Evolutionary conservation across 768 basidiomycete genomes (phyloP).

Genomic region (Mycena floridula): DNA sequence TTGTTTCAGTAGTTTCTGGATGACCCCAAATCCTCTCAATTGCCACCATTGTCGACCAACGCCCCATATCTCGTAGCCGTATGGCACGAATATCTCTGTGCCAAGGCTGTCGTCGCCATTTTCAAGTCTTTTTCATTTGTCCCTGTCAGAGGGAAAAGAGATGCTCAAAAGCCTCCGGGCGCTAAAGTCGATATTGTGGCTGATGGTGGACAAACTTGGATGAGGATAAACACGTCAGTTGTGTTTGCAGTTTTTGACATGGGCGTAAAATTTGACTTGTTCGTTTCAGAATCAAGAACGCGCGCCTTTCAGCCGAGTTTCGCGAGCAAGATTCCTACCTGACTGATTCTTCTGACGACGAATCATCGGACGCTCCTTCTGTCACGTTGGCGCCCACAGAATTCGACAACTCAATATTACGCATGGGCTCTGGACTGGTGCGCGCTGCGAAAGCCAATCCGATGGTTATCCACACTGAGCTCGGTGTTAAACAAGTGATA

Average conservation of each 20-base stretch:
- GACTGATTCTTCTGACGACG: constrained; percentile 47
- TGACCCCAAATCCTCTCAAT: constrained; percentile 34
- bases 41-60: constrained; percentile 62
- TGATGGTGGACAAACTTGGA: constrained; percentile 71
- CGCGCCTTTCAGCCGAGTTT: constrained; percentile 73
- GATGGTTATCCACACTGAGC: constrained; percentile 23
- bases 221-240: constrained; percentile 82
- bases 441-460: constrained; percentile 57
- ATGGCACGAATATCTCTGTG: constrained; percentile 70
- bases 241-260: not conserved
- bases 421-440: constrained; percentile 63
- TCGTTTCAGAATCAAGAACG: constrained; percentile 62
- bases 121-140: constrained; percentile 43
- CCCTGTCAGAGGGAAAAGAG: constrained; percentile 12
- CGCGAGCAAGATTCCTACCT: constrained; percentile 80
- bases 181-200: constrained; percentile 82
- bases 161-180: constrained; percentile 22
- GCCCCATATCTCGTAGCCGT: constrained; percentile 77
- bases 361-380: constrained; percentile 35
- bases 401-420: constrained; percentile 67
- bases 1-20: constrained; percentile 55
- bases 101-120: constrained; percentile 52
- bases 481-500: constrained; percentile 22
- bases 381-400: constrained; percentile 29
- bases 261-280: constrained; percentile 3